phyloP scores from a whole-genome alignment of 176 grass and related monocot species.

The maize (Zea mays) region Zm-B73-REFERENCE-NAM-5.0 NC_050104.1:142636501-142637000 shows the following conservation, averaged over 20 bases:
- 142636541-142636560: background rate
- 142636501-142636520: no score
- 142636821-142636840: conserved; percentile 18
- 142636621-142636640: background rate
- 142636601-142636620: background rate
- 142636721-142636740: conserved; percentile 3
- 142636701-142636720: background rate
- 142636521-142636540: no score
- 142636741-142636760: background rate
- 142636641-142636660: background rate
- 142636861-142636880: conserved; percentile 24
- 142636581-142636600: background rate
- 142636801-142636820: conserved; percentile 4
- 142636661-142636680: background rate
- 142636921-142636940: background rate
- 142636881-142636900: conserved; percentile 38
- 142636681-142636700: background rate
- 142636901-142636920: background rate
- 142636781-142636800: conserved; percentile 17
- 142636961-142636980: conserved; percentile 3
- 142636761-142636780: conserved; percentile 26
- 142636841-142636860: background rate
- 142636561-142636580: background rate
- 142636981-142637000: background rate
- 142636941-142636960: background rate